A percentile compares a stretch with the other conserved stretches of the same genome.
These are phyloP conservation scores for Lumnitzera littorea DNA, from an alignment of 345 rosid species.

Conservation along the genomic window DNA sequence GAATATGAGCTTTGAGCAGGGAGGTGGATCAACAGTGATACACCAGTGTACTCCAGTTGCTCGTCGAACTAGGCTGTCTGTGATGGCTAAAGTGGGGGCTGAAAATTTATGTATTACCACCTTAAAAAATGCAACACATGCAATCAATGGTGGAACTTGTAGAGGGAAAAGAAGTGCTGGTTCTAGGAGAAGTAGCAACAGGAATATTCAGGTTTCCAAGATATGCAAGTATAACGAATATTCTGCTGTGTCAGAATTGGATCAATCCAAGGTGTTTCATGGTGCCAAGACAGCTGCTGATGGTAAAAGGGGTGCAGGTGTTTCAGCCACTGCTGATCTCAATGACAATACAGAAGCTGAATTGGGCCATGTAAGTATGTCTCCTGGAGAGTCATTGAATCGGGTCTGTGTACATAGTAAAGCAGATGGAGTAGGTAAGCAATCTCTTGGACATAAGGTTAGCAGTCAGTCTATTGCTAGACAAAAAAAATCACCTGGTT, in stretches of 20 bases:
- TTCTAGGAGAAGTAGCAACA: conserved; percentile 7
- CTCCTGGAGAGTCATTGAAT: too few relatives aligned
- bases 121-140: conserved; percentile 9
- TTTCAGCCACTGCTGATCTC: too few relatives aligned
- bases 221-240: background rate
- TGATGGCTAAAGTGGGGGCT: conserved; percentile 11
- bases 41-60: conserved; percentile 26
- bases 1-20: conserved; percentile 11
- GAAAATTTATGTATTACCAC: conserved; percentile 11
- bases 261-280: background rate
- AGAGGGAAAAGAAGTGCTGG: conserved; percentile 11
- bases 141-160: conserved; percentile 6
- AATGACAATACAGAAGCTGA: too few relatives aligned
- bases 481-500: conserved; percentile 19
- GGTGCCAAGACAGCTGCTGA: too few relatives aligned
- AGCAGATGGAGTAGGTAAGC: background rate
- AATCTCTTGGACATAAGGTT: conserved; percentile 9
- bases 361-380: background rate
- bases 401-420: too few relatives aligned
- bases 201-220: conserved; percentile 8
- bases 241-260: background rate
- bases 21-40: background rate
- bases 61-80: conserved; percentile 34
- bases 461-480: conserved; percentile 9
- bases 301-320: too few relatives aligned